Conservation (phyloP, 2,329 filamentous ascomycete genomes). For the Metarhizium sp. region DNA sequence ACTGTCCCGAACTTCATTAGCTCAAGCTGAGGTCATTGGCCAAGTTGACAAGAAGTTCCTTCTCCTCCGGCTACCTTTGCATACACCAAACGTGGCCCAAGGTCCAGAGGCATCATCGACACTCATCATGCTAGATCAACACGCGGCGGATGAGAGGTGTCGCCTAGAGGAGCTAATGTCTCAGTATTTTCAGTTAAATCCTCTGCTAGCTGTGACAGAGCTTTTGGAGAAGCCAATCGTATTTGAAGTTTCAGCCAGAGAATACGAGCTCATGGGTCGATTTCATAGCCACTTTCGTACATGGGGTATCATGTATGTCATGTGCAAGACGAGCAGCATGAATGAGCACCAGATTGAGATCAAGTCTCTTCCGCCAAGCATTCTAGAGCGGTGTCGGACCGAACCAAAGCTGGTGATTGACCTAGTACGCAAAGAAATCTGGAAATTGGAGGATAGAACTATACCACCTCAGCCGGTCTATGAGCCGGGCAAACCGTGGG, state of each 20-base stretch:
- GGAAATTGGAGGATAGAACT: conserved; percentile 47
- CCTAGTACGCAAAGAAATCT: conserved; percentile 66
- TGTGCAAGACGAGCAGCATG: conserved; percentile 38
- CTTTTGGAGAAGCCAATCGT: conserved; percentile 42
- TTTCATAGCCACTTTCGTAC: conserved; percentile 48
- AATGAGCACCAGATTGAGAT: conserved; percentile 33
- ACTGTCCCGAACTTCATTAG: conserved; percentile 55
- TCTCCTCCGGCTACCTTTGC: conserved; percentile 47
- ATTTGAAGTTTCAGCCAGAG: conserved; percentile 56
- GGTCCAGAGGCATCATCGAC: conserved; percentile 29
- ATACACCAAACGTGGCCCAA: not conserved
- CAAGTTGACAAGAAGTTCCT: conserved; percentile 93
- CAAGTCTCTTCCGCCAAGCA: conserved; percentile 55
- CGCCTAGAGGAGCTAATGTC: conserved; percentile 65
- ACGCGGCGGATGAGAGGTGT: conserved; percentile 86
- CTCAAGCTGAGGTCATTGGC: conserved; percentile 55
- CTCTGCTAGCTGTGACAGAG: conserved; percentile 21
- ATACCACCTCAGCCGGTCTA: conserved; percentile 2
- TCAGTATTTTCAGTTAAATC: conserved; percentile 31
- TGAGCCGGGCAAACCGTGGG: conserved; percentile 35
- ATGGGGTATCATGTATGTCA: conserved; percentile 70
- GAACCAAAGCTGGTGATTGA: conserved; percentile 66
- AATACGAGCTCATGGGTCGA: conserved; percentile 47
- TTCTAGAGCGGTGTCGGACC: conserved; percentile 64
- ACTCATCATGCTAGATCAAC: conserved; percentile 79